Percentiles rank a stretch among this genome's conserved stretches.
Evolutionary conservation across 352 stramenopile genomes (phyloP).

Genomic region (Plasmopara muralis): DNA sequence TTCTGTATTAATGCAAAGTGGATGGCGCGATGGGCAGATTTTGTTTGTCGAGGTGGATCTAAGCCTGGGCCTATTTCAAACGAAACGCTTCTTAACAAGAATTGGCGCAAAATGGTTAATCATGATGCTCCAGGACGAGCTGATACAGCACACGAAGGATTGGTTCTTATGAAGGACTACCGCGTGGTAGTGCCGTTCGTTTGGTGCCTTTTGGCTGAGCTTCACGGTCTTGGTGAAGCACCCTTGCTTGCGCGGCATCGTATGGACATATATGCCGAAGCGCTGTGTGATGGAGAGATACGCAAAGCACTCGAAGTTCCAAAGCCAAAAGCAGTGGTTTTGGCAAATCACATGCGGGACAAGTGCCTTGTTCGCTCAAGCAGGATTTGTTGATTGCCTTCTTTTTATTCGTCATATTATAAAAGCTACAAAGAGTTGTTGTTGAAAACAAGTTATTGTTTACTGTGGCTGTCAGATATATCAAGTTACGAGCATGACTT

Average conservation of each 20-base stretch:
- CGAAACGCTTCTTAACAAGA: constrained; percentile 34
- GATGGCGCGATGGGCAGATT: constrained; percentile 58
- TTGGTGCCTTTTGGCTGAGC: constrained; percentile 58
- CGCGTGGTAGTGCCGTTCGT: constrained; percentile 69
- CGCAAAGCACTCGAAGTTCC: constrained; percentile 31
- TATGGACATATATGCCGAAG: constrained; percentile 43
- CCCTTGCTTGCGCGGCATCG: constrained; percentile 37
- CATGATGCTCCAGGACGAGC: constrained; percentile 32
- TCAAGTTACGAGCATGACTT: no score
- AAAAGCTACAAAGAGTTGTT: no score
- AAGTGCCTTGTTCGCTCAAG: constrained; percentile 30
- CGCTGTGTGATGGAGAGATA: constrained; percentile 31
- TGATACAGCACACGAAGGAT: constrained; percentile 32
- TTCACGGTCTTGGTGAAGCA: constrained; percentile 50
- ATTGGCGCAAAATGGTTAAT: constrained; percentile 24
- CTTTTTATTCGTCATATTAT: no score
- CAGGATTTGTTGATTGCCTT: neutral
- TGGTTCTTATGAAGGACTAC: constrained; percentile 54
- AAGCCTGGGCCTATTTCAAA: constrained; percentile 63
- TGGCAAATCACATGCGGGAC: constrained; percentile 41
- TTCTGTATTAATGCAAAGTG: constrained; percentile 59
- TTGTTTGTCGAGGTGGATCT: constrained; percentile 41
- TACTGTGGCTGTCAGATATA: no score
- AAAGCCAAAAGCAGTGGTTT: constrained; percentile 32
- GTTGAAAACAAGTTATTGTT: no score